phyloP scores from a whole-genome alignment of 176 grass and related monocot genomes.

The Bromus sterilis region DNA sequence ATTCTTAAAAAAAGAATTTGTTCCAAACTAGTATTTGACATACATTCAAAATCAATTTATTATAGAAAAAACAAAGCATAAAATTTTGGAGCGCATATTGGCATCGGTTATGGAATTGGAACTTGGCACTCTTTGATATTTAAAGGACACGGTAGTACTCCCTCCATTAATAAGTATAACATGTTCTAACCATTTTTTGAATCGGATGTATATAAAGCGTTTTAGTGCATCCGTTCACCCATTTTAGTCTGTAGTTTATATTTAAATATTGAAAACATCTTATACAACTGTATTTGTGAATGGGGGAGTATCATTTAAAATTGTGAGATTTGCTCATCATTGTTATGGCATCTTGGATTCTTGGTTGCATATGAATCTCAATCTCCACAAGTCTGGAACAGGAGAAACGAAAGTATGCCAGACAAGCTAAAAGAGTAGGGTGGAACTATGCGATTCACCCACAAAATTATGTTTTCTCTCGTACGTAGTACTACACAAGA shows the following conservation, averaged over 20 bases:
- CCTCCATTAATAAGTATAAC: too few species aligned
- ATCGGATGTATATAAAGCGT: too few species aligned
- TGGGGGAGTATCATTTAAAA: too few species aligned
- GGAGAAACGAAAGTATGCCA: not conserved
- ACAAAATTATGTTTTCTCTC: not conserved
- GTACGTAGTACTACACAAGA: not conserved
- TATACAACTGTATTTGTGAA: too few species aligned
- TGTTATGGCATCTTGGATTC: slow-evolving; percentile 16
- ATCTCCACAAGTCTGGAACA: not conserved
- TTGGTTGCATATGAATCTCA: slow-evolving; percentile 12
- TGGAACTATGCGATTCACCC: not conserved
- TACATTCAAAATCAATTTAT: not conserved
- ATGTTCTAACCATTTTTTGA: too few species aligned
- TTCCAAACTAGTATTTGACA: not conserved
- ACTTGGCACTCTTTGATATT: not conserved
- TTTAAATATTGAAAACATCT: too few species aligned
- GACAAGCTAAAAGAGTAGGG: not conserved
- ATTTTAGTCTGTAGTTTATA: too few species aligned
- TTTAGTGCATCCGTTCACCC: too few species aligned
- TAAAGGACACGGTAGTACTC: not conserved
- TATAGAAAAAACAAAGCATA: not conserved
- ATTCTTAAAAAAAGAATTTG: not conserved
- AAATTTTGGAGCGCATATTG: not conserved
- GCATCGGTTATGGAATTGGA: not conserved
- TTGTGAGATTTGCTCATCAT: slow-evolving; percentile 10